Base-by-base conservation (phyloP, 2,329 filamentous ascomycete genomes). In the Parafenestella ontariensis region DNA sequence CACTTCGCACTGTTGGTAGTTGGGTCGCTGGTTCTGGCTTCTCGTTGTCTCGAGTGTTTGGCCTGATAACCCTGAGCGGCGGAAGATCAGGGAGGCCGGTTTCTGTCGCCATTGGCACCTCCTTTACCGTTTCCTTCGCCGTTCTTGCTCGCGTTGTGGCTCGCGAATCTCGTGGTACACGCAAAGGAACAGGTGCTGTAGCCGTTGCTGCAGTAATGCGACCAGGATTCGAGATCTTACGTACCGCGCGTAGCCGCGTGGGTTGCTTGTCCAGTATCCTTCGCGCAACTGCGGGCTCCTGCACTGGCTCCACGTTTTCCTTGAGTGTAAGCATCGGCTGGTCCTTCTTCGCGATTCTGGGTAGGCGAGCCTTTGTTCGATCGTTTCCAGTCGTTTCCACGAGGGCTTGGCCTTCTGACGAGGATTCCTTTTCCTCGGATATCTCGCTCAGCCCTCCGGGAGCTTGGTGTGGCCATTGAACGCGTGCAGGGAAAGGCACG, bases 311-410 rank as follows among this genome's bases (percentile, higher is more conserved):
- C 10, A 64, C 54, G 33, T 78, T 78, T 37, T 78, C 76, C 54
- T 77, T 76, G 24, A 72, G 52, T 10, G 67, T 59, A 36, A 69
- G 68, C 49, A 66, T 49, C 10, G 62, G 55, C 37, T 69, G 65
- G 50, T 69, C 67, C 42, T 54, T 67, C 47, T 61, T 66, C 24
- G 56, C 48, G 17, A 52, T 59, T 41, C 65, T 67, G 18, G 64
- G 56, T 28, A 65, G 48, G 23, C 66, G 70, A 47, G 62, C 71
- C 41, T 65, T 73, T 47, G 57, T 47, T 5, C 71, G 68, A 46
- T 77, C 78, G 49, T 82, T 82, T n/a, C 76, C 77, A 8, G 77
- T 77, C 1, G 80, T 79, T 51, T 81, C 79, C 31, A 75, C 69
- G 41, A 82, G 67, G 4, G 73, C 70, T 31, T 68, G 67, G 3